Percentiles rank a stretch among this genome's conserved stretches.
Conservation (phyloP, 1,284 basidiomycete species). For the Hemileia vastatrix region DNA sequence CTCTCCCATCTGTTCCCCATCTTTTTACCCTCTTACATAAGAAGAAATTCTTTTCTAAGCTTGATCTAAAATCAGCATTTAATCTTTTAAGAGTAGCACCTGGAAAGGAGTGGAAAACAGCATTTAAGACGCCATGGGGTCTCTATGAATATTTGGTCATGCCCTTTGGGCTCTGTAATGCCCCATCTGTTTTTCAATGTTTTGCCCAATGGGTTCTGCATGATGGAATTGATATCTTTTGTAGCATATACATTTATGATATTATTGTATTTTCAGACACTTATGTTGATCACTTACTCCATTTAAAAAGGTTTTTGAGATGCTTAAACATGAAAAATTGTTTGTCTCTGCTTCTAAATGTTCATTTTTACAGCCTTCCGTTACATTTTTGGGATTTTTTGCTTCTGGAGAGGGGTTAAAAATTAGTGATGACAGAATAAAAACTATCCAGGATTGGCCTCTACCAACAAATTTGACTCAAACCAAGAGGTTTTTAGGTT, state of each 20-base stretch:
- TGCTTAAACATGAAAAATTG: neutral
- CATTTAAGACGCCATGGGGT: slow-evolving; percentile 8
- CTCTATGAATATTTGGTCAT: slow-evolving; percentile 8
- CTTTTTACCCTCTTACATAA: slow-evolving; percentile 1
- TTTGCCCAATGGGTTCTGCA: neutral
- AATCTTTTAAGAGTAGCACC: slow-evolving; percentile 2
- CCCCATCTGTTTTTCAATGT: slow-evolving; percentile 1
- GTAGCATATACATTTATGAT: slow-evolving; percentile 5
- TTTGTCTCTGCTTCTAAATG: neutral
- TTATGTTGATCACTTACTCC: neutral
- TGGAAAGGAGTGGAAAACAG: slow-evolving; percentile 1
- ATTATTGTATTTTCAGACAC: slow-evolving; percentile 2
- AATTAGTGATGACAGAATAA: neutral
- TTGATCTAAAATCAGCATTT: slow-evolving; percentile 11
- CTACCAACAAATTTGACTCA: neutral
- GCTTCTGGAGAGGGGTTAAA: neutral
- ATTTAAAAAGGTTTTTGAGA: neutral
- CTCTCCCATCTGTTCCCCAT: too few relatives aligned
- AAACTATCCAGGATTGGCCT: neutral
- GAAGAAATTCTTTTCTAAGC: neutral
- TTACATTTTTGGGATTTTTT: neutral
- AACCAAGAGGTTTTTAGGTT: neutral
- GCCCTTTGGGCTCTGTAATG: slow-evolving; percentile 12
- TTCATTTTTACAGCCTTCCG: neutral
- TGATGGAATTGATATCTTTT: neutral